phyloP scores from a whole-genome alignment of 176 grass and related monocot species.

The Neostapfia colusana region DNA sequence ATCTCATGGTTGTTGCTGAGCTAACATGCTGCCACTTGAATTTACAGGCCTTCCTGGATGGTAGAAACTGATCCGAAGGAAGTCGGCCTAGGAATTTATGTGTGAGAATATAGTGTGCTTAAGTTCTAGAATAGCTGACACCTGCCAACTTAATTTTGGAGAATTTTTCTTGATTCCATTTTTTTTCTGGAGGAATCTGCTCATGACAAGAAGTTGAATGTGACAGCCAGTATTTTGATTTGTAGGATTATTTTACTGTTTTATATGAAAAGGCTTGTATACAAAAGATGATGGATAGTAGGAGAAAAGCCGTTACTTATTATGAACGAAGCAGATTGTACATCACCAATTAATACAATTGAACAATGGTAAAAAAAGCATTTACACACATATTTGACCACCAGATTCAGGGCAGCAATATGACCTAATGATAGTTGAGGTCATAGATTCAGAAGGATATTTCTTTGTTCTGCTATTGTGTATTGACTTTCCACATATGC shows the following conservation, averaged over 20 bases:
- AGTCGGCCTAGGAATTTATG: conserved; percentile 79
- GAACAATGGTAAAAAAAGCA: neutral
- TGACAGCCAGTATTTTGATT: neutral
- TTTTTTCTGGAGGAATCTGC: neutral
- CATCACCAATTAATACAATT: neutral
- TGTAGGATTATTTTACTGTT: neutral
- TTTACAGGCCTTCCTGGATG: conserved; percentile 68
- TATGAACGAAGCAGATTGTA: neutral
- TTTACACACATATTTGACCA: neutral
- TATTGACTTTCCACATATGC: neutral
- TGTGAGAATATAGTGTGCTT: neutral
- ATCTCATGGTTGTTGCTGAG: neutral
- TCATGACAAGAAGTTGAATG: neutral
- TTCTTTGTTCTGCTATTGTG: neutral
- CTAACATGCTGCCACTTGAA: conserved; percentile 36
- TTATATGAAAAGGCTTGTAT: neutral
- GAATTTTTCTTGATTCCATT: neutral
- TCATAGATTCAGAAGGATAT: neutral
- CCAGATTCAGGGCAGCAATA: neutral
- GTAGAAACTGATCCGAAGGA: conserved; percentile 67
- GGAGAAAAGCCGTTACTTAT: neutral
- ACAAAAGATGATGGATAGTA: neutral
- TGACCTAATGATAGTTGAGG: neutral
- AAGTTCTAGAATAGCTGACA: neutral
- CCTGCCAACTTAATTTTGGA: neutral